These are phyloP conservation scores for Sclerotinia subarctica DNA, from an alignment of 2,329 filamentous ascomycete genomes.

Conservation along the genomic window DNA sequence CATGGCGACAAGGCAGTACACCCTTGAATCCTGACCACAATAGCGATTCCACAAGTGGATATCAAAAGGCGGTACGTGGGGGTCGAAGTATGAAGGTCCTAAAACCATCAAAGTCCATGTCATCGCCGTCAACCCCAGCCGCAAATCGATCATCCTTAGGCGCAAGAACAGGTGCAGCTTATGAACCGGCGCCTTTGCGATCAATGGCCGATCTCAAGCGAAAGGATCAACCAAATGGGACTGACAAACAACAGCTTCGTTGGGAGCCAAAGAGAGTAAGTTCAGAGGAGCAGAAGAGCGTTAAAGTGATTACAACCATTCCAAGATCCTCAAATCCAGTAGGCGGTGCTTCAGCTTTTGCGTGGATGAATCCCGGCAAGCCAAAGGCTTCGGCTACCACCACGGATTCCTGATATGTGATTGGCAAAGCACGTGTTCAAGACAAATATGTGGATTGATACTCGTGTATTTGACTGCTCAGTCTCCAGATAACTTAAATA, in stretches of 20 bases:
- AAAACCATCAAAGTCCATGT: slow-evolving; percentile 67
- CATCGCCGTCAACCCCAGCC: slow-evolving; percentile 46
- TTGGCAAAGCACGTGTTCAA: neutral
- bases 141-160: slow-evolving; percentile 40
- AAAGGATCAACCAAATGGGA: slow-evolving; percentile 49
- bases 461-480: neutral
- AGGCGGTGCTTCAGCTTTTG: slow-evolving; percentile 89
- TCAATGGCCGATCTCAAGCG: slow-evolving; percentile 52
- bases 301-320: slow-evolving; percentile 35
- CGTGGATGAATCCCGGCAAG: slow-evolving; percentile 69
- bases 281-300: slow-evolving; percentile 38
- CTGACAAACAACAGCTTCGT: slow-evolving; percentile 36
- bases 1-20: slow-evolving; percentile 59
- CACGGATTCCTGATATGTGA: slow-evolving; percentile 15
- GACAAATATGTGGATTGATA: slow-evolving; percentile 2
- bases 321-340: slow-evolving; percentile 73
- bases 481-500: neutral
- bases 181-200: slow-evolving; percentile 47
- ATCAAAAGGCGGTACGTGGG: slow-evolving; percentile 66
- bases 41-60: slow-evolving; percentile 45
- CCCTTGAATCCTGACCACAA: slow-evolving; percentile 30
- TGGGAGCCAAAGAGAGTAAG: slow-evolving; percentile 54
- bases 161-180: slow-evolving; percentile 49
- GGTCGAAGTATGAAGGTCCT: slow-evolving; percentile 84
- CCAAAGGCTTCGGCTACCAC: slow-evolving; percentile 27